Conservation (phyloP, 1,284 basidiomycete genomes). For the Porogramme epimiltina region DNA sequence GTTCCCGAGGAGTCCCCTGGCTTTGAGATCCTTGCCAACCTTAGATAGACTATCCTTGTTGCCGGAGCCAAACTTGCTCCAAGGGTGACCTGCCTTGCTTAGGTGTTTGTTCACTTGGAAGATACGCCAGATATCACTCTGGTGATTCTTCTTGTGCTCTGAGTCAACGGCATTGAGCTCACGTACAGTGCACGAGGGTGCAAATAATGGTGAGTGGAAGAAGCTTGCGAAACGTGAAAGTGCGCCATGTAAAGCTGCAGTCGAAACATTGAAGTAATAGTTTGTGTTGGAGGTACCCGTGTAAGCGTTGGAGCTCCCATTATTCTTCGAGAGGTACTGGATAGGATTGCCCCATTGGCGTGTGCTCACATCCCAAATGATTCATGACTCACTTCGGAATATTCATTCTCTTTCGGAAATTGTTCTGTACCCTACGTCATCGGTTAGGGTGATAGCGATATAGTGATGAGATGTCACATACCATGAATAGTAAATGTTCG, state of each 20-base stretch:
- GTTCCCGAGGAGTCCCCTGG: slow-evolving; percentile 42
- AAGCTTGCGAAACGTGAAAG: slow-evolving; percentile 93
- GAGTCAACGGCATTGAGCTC: slow-evolving; percentile 98
- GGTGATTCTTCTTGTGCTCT: slow-evolving; percentile 98
- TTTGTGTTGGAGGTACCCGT: slow-evolving; percentile 95
- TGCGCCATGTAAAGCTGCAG: slow-evolving; percentile 81
- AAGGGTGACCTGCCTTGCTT: slow-evolving; percentile 80
- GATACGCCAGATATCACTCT: slow-evolving; percentile 94
- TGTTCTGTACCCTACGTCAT: slow-evolving; percentile 68
- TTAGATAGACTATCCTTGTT: slow-evolving; percentile 85
- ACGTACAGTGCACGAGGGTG: slow-evolving; percentile 88
- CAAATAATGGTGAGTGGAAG: slow-evolving; percentile 93
- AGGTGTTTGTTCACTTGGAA: slow-evolving; percentile 96
- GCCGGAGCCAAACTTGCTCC: slow-evolving; percentile 95
- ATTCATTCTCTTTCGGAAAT: slow-evolving; percentile 93
- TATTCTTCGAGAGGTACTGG: slow-evolving; percentile 90
- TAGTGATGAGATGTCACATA: slow-evolving; percentile 28
- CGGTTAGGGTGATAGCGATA: background rate
- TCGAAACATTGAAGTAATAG: slow-evolving; percentile 92
- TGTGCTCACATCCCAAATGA: background rate
- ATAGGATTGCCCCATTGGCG: too few species aligned
- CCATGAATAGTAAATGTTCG: slow-evolving; percentile 97
- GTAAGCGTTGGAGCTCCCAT: slow-evolving; percentile 92
- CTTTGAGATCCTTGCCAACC: slow-evolving; percentile 58
- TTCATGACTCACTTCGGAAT: slow-evolving; percentile 68